Base-by-base conservation (phyloP, 768 basidiomycete genomes). In the Vararia minispora region DNA sequence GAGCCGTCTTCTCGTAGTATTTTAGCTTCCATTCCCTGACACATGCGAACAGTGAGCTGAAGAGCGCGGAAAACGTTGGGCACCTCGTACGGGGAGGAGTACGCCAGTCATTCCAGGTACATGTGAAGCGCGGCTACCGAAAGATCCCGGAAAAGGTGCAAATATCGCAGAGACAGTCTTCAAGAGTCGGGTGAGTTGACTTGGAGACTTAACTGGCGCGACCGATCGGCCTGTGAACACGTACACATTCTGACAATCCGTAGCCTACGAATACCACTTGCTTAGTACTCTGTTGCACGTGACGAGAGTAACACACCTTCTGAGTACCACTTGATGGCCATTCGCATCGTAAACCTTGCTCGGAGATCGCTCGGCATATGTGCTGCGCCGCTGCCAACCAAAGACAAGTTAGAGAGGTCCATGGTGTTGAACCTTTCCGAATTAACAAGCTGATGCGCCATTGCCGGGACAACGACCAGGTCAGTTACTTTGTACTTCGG, bases 1-100 rank as follows among this genome's bases (percentile, higher is more conserved):
- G 57, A 47, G 7, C 77, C 76, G 40, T 77, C 74, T 8, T 74
- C 72, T n/a, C n/a, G n/a, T n/a, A n/a, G n/a, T n/a, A n/a, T n/a
- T n/a, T n/a, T n/a, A n/a, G n/a, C n/a, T n/a, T n/a, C n/a, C n/a
- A n/a, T n/a, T n/a, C n/a, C n/a, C n/a, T n/a, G n/a, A n/a, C n/a
- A n/a, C n/a, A n/a, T n/a, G n/a, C n/a, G n/a, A n/a, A n/a, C n/a
- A n/a, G n/a, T n/a, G n/a, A n/a, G n/a, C n/a, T n/a, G n/a, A n/a
- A n/a, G n/a, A n/a, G n/a, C n/a, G n/a, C n/a, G n/a, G n/a, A n/a
- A n/a, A n/a, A n/a, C n/a, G n/a, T n/a, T n/a, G n/a, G n/a, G n/a
- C n/a, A n/a, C n/a, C n/a, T n/a, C n/a, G n/a, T n/a, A n/a, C n/a
- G 0, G 85, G 73, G 0, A 72, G 21, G 3, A 86, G 65, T 2